Conservation (phyloP, 2,329 filamentous ascomycete species). For the Colletotrichum scovillei region DNA sequence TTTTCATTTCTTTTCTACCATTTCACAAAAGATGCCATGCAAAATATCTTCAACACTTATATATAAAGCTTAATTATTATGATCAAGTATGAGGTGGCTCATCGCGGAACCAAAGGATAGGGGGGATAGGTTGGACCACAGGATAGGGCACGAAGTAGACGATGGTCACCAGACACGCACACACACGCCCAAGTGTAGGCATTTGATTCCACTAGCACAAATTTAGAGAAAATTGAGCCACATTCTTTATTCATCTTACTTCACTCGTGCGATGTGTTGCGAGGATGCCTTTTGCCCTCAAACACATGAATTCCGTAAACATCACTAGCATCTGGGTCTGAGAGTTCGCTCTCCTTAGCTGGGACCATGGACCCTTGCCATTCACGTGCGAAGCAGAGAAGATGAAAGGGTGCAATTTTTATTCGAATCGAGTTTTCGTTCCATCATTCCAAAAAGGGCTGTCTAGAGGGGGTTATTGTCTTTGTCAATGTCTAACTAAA, state of each 20-base stretch:
- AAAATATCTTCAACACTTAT: slow-evolving; percentile 5
- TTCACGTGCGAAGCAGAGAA: not conserved
- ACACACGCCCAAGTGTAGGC: not conserved
- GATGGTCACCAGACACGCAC: not conserved
- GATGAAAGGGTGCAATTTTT: not conserved
- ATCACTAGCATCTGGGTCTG: too few relatives aligned
- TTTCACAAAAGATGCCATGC: slow-evolving; percentile 1
- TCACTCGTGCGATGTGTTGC: not conserved
- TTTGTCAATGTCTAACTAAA: slow-evolving; percentile 3
- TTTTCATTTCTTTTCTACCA: slow-evolving; percentile 1
- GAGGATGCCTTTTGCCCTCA: not conserved
- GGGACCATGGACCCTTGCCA: too few relatives aligned
- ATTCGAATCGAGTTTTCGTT: slow-evolving; percentile 13
- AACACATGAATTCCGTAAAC: not conserved
- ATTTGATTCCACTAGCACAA: slow-evolving; percentile 10
- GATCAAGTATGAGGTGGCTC: not conserved
- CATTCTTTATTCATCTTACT: not conserved
- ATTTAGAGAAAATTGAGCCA: not conserved
- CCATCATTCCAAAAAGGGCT: slow-evolving; percentile 26
- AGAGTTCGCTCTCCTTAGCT: too few relatives aligned
- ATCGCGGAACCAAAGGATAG: not conserved
- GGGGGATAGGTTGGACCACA: not conserved
- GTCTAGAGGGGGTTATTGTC: slow-evolving; percentile 13
- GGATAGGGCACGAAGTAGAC: slow-evolving; percentile 14
- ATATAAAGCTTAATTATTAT: slow-evolving; percentile 23